phyloP scores from a whole-genome alignment of 345 rosid genomes.

The Arabis hirsuta region DNA sequence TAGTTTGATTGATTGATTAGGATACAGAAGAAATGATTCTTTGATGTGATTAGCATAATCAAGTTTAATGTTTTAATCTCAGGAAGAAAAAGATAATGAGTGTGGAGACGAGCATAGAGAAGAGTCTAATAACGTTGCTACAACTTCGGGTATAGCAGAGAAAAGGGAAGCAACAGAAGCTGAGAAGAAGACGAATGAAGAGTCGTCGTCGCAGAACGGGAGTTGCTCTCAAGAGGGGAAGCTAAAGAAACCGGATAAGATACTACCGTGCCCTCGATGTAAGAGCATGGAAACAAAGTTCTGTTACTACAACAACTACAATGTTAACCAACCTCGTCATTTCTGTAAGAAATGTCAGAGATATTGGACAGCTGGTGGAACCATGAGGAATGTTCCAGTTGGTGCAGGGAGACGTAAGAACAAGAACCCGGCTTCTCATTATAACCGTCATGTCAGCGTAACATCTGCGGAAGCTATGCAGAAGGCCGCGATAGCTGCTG shows the following conservation, averaged over 20 bases:
- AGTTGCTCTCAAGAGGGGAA: constrained; percentile 56
- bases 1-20: neutral
- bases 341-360: constrained; percentile 96
- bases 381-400: constrained; percentile 92
- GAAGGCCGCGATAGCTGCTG: constrained; percentile 41
- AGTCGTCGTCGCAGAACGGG: constrained; percentile 49
- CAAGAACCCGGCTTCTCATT: constrained; percentile 77
- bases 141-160: constrained; percentile 41
- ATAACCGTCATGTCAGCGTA: constrained; percentile 60
- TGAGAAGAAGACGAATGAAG: constrained; percentile 51
- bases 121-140: constrained; percentile 42
- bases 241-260: constrained; percentile 84
- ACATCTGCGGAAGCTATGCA: constrained; percentile 63
- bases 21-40: constrained; percentile 6
- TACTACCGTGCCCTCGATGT: constrained; percentile 90
- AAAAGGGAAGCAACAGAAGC: constrained; percentile 26
- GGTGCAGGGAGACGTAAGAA: constrained; percentile 97
- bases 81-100: constrained; percentile 46
- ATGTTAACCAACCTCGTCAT: constrained; percentile 91
- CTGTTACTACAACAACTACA: constrained; percentile 94
- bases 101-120: constrained; percentile 40
- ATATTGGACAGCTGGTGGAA: constrained; percentile 98
- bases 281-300: constrained; percentile 94
- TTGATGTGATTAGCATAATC: neutral
- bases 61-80: neutral